Evolutionary conservation across 257 asterid genomes (phyloP), one percentile per base, ranked within the genome.

Genomic region (Fraxinus quadrangulata): DNA sequence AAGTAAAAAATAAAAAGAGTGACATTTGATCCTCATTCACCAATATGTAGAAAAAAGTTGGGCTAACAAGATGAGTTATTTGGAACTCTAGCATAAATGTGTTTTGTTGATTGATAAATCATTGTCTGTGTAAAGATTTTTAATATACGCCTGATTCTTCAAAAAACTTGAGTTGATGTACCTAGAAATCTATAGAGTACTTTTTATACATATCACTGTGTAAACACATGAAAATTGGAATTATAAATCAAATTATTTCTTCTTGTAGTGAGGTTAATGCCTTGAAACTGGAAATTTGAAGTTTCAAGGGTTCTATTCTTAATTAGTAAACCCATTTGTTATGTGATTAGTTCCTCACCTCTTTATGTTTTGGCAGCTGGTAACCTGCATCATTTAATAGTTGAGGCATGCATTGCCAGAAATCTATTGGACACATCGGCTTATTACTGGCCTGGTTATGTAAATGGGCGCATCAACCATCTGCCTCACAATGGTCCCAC

Each of bases 361-460:
- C 16, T 42, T 68, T 79, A 11, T 77, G 66, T 67, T 70, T 78
- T 61, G 86, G 91, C 92, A 95, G 99, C 97, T 79, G 99, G 99
- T 74, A 91, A 80, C 87, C 86, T 95, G 56, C 88, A 90, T 74
- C 98, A 95, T 87, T 87, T 95, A 84, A 91, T 95, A 66, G 89
- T 95, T 24, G 99, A 95, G 81, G 87, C 99, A 28, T 95, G 99
- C 88, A 86, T 95, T 51, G 94, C 97, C 47, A 86, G 99, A 79
- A 90, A 90, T 81, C 92, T 95, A 30, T 81, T 95, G 86, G 99
- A 95, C 75, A 88, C 96, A 24, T 89, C 99, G 67, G 98, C 93
- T 81, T 95, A 95, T 87, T 82, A 86, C 86, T 95, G 99, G 99
- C 96, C 93, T 2, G 92, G 97, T 75, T 95, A 90, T 68, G 97